Base-by-base conservation (phyloP, 2,329 filamentous ascomycete species). In the Bipolaris oryzae region DNA sequence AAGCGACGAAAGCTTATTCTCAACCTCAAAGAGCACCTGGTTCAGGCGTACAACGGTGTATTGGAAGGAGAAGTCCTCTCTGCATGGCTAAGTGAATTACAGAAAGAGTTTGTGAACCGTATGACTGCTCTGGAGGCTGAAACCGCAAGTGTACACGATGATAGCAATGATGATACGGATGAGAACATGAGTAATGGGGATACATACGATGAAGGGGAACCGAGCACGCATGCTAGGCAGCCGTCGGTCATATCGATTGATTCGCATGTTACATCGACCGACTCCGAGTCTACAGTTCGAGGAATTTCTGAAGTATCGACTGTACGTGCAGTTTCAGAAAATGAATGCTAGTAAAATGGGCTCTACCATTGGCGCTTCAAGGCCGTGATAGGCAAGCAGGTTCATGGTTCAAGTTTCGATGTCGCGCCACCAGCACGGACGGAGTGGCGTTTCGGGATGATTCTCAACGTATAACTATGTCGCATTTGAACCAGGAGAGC, bases 1-100 rank as follows among this genome's bases (percentile, higher is more conserved):
- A 82, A 84, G n/a, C 84, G 88, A 33, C 81, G 92, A 21, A 93
- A 89, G 59, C 76, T 96, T 11, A 82, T 96, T 1, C 78, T 95
- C 7, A 87, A 86, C 31, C 76, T 96, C 11, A 84, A 86, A 45
- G 91, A 92, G 63, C 87, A 90, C 43, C 79, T 97, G 23, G 72
- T 84, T 11, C 89, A 95, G 57, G 88, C 89, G 0, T 78, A 81
- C 1, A 80, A 86, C 15, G 88, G 89, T 0, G 81, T 79, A 0
- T 88, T 93, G 80, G 81, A 88, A 31, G 85, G 88, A 0, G 81
- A 83, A 2, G 81, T 85, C 0, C 76, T 96, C 28, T 77, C 80
- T 18, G 79, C 78, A 42, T 92, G 90, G 82, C 74, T 95, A 42
- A 79, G 77, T 52, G 83, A 83, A 58, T 74, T 95, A 11, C 91